Conservation (phyloP, 2,329 filamentous ascomycete species). For the Verticillium zaregamsianum region DNA sequence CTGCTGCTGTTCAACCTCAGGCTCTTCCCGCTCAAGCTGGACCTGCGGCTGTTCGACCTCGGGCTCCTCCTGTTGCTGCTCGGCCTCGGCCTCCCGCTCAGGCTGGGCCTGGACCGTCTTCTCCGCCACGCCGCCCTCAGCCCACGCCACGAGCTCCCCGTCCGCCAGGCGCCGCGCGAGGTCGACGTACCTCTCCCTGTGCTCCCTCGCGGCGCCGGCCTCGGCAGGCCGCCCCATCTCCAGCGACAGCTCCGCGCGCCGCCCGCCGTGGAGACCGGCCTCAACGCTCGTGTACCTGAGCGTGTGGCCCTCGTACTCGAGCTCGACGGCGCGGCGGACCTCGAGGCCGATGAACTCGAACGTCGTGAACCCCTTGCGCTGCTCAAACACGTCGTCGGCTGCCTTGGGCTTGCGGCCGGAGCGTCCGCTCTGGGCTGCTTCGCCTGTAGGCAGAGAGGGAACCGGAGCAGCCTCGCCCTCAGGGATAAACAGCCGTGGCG, state of each 20-base stretch:
- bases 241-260: constrained; percentile 46
- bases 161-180: neutral
- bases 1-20: neutral
- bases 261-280: constrained; percentile 45
- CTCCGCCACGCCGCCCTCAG: neutral
- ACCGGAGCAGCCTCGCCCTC: constrained; percentile 14
- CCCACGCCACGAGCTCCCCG: neutral
- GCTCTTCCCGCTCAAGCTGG: neutral
- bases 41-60: neutral
- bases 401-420: neutral
- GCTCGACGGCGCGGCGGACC: constrained; percentile 41
- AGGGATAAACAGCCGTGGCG: constrained; percentile 27
- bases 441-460: neutral
- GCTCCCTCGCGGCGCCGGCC: neutral
- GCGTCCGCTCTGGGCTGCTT: neutral
- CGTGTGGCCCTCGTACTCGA: constrained; percentile 37
- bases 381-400: constrained; percentile 16
- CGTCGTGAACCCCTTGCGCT: neutral
- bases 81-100: neutral
- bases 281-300: constrained; percentile 50
- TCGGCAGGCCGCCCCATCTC: constrained; percentile 20
- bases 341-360: constrained; percentile 45
- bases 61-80: neutral
- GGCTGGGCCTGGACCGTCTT: neutral
- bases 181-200: neutral